Base-by-base conservation (phyloP, 2,329 filamentous ascomycete species). In the Colletotrichum tamarilloi region DNA sequence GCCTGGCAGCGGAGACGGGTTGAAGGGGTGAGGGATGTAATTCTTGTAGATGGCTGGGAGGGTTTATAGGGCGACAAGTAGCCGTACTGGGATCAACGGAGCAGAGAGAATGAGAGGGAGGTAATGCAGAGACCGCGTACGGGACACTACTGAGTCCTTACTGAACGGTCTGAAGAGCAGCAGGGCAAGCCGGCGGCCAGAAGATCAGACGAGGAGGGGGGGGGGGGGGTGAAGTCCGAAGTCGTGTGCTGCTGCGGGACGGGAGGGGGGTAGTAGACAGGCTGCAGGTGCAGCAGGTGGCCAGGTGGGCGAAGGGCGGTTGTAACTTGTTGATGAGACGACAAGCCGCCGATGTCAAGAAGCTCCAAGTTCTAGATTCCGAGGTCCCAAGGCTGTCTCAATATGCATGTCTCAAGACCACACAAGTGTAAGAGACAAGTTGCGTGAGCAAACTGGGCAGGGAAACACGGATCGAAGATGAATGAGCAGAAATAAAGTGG, bases 261-360 rank as follows among this genome's bases (percentile, higher is more conserved):
- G 52, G 52, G 28, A 62, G 30, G 30, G 46, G 55, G 38, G 38
- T 19, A 22, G 19, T 22, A 42, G 26, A 58, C 46, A 19, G 53
- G 32, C 56, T 62, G 68, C 68, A 71, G 63, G 26, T 62, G 68
- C 63, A 62, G 32, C 11, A 56, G 19, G 58, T 35, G 69, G 42
- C 42, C 62, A 67, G 55, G 62, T 56, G 42, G 42, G 42, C 42
- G 66, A 68, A 11, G 69, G 62, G 38, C 46, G 65, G 11, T 35
- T 35, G 32, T 35, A 35, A 35, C 32, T 52, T 42, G 53, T 65
- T 42, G 53, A 73, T 69, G 60, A 69, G 70, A 70, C 60, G 55
- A 70, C 66, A 73, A 73, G 59, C 70, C 66, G 70, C 66, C 70
- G 66, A 73, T 57, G 66, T 65, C 58, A 63, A 52, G 32, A 49